Conservation (phyloP, 768 basidiomycete species). For the Termitomyces sp. region DNA sequence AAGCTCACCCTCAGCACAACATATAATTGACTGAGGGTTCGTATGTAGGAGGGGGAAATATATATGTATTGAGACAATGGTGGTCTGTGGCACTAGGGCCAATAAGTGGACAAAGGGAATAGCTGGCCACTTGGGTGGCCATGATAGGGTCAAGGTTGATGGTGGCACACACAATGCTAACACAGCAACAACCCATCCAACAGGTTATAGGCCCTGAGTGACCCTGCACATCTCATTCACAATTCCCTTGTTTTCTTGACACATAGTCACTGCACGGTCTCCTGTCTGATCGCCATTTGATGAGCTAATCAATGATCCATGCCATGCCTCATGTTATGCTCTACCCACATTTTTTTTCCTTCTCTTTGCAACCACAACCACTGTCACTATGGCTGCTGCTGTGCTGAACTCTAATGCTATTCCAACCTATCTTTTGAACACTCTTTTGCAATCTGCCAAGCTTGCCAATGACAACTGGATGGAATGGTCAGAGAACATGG, state of each 20-base stretch:
- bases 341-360: background rate
- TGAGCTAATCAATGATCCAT: background rate
- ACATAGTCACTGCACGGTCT: background rate
- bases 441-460: background rate
- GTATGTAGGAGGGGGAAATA: no score
- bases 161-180: no score
- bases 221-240: background rate
- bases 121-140: no score
- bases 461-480: background rate
- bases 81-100: no score
- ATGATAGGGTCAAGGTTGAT: no score
- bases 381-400: background rate
- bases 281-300: background rate
- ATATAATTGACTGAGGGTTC: no score
- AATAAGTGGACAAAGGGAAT: no score
- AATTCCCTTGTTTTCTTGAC: background rate
- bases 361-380: background rate
- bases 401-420: background rate
- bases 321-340: background rate
- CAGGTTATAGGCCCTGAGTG: background rate
- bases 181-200: background rate
- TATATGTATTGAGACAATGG: no score
- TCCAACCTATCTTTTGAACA: background rate
- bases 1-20: no score
- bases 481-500: background rate